phyloP scores from a whole-genome alignment of 2,329 filamentous ascomycete genomes.

The Phaeosphaeria sp. region DNA sequence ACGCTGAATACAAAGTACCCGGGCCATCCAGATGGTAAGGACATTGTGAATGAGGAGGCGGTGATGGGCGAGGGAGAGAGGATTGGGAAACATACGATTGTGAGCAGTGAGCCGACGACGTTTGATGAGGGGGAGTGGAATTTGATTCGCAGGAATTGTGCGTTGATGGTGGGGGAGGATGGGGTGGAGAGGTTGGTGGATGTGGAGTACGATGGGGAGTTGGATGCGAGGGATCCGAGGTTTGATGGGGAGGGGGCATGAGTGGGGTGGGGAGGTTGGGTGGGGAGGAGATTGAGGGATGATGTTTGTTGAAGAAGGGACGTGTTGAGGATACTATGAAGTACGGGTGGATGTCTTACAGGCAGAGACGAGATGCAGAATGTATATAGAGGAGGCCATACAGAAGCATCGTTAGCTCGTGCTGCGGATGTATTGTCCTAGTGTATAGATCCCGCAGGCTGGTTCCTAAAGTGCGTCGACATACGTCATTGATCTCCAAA shows the following conservation, averaged over 20 bases:
- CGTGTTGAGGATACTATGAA: no score
- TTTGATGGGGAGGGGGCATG: conserved; percentile 14
- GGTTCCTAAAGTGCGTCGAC: no score
- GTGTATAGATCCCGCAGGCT: no score
- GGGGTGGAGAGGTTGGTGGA: conserved; percentile 47
- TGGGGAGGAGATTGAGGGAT: no score
- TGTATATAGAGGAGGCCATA: no score
- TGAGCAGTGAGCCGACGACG: conserved; percentile 62
- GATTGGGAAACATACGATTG: conserved; percentile 60
- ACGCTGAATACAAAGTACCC: conserved; percentile 62
- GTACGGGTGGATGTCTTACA: no score
- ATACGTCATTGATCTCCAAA: no score
- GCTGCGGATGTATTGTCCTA: no score
- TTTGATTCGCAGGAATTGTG: conserved; percentile 57
- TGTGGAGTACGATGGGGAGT: conserved; percentile 46
- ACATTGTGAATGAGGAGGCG: conserved; percentile 43
- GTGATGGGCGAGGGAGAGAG: conserved; percentile 48
- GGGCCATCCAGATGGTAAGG: conserved; percentile 53
- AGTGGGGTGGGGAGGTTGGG: neutral
- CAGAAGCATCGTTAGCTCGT: no score
- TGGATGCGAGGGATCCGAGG: conserved; percentile 51
- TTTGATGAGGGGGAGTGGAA: conserved; percentile 61
- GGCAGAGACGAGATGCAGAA: no score
- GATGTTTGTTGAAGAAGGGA: no score
- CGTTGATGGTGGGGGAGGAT: conserved; percentile 51